These are phyloP conservation scores for Mortierella sp. DNA, from an alignment of 371 early-diverging fungal species.

Conservation along the genomic window DNA sequence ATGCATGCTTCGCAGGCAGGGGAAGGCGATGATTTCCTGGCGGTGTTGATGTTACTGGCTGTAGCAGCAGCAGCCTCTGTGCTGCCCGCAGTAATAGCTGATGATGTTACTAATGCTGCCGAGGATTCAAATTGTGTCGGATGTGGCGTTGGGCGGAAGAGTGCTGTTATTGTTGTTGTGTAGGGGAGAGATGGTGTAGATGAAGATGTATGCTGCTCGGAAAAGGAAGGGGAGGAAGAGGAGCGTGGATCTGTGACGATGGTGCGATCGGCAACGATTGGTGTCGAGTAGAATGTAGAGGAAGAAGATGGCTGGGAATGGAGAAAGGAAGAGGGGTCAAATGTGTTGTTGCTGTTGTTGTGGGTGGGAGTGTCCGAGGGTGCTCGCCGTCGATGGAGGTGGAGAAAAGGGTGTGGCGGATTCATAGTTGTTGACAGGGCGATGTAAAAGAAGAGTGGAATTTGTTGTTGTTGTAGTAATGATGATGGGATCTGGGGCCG, in stretches of 20 bases:
- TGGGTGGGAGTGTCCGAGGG: background rate
- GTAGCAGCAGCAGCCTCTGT: background rate
- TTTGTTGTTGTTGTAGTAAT: background rate
- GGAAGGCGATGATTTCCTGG: constrained; percentile 4
- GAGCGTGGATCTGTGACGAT: background rate
- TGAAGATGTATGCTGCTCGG: constrained; percentile 6
- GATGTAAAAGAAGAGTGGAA: too few species aligned
- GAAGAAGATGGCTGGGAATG: background rate
- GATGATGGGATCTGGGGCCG: constrained; percentile 14
- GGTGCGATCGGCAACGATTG: background rate
- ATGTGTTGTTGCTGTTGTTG: background rate
- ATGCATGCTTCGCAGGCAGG: constrained; percentile 28
- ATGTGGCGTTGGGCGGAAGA: constrained; percentile 1
- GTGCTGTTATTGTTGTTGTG: constrained; percentile 12
- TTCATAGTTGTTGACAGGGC: background rate
- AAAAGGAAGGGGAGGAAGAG: background rate
- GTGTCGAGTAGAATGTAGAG: background rate
- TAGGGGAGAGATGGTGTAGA: constrained; percentile 2
- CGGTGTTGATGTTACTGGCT: background rate
- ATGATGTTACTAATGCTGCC: background rate
- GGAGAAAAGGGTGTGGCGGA: constrained; percentile 2
- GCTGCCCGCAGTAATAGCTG: background rate
- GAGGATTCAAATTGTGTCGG: background rate
- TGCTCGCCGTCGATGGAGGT: constrained; percentile 4
- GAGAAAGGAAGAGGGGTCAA: background rate